Evolutionary conservation across 2,329 filamentous ascomycete species (phyloP), one percentile per base, ranked within the genome.

Genomic region (Zymoseptoria passerinii): DNA sequence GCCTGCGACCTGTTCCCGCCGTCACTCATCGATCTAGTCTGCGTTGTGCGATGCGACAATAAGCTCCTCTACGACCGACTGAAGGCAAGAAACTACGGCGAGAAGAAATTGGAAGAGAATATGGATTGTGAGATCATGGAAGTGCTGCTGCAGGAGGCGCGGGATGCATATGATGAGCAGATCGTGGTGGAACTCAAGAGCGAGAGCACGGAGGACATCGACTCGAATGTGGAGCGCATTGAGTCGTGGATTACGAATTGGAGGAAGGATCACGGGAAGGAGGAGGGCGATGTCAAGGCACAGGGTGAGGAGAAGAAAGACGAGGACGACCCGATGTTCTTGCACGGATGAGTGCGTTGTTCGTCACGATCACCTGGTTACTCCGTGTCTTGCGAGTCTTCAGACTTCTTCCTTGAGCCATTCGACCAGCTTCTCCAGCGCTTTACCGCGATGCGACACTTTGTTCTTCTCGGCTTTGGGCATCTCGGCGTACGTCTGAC

Each of bases 71-170:
- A 94, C 71, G 94, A 99, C 73, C 83, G 94, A 55, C 76, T 99
- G 56, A 83, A 82, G 56, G 82, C 83, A 49, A 83, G 92, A 65
- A 88, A 90, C 62, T 96, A 96, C 73, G 81, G 83, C 61, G 89
- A 94, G 70, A 81, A 82, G 62, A 99, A 99, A 74, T 78, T 99
- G 50, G 89, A 97, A 73, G 94, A 97, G 74, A 99, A 99, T 71
- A 78, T 99, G 60, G 94, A 99, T 74, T 88, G 90, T 28, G 94
- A 99, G 77, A 97, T 99, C 71, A 97, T 99, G 86, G 88, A 96
- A 70, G 90, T 97, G 27, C 77, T 99, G 57, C 78, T 95, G 19
- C 87, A 96, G 66, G 94, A 99, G 77, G 94, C 94, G 29, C 80
- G 85, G 60, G 92, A 96, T 63, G 84, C 88, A 9, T 99, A 92